Evolutionary conservation across 208 protist genomes (phyloP).

Genomic region (Wallacemonas collosoma): DNA sequence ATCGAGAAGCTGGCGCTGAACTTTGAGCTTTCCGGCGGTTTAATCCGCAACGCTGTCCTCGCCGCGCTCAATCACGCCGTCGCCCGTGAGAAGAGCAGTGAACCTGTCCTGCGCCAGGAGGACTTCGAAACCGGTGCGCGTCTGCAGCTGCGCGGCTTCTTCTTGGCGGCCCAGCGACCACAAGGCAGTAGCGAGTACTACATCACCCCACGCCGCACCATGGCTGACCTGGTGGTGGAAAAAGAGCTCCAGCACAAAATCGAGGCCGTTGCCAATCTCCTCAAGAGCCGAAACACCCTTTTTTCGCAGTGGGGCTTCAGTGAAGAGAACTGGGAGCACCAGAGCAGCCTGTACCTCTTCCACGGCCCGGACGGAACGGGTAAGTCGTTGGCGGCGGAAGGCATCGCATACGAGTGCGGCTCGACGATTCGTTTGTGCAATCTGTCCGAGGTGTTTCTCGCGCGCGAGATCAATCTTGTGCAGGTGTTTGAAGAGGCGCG

Average conservation of each 20-base stretch:
- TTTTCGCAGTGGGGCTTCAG: slow-evolving; percentile 91
- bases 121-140: slow-evolving; percentile 83
- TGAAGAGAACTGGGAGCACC: slow-evolving; percentile 63
- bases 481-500: slow-evolving; percentile 81
- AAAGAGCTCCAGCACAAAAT: slow-evolving; percentile 40
- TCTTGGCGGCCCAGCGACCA: slow-evolving; percentile 69
- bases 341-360: slow-evolving; percentile 69
- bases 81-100: slow-evolving; percentile 63
- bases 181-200: slow-evolving; percentile 54
- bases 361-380: slow-evolving; percentile 83
- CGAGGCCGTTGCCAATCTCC: slow-evolving; percentile 51
- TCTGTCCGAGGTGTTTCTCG: slow-evolving; percentile 64
- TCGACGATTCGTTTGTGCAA: slow-evolving; percentile 88
- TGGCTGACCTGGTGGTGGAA: slow-evolving; percentile 79
- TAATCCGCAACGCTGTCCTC: slow-evolving; percentile 93
- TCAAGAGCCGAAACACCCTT: slow-evolving; percentile 85
- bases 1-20: slow-evolving; percentile 72
- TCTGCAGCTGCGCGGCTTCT: slow-evolving; percentile 88
- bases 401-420: slow-evolving; percentile 91
- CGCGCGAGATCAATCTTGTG: slow-evolving; percentile 50
- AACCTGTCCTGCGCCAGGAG: slow-evolving; percentile 61
- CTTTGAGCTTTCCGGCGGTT: slow-evolving; percentile 89
- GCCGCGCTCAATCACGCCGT: slow-evolving; percentile 83
- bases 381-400: slow-evolving; percentile 89
- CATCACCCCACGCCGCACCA: slow-evolving; percentile 71